Conservation (phyloP, 2,329 filamentous ascomycete species). For the Didymosphaeria variabile region DNA sequence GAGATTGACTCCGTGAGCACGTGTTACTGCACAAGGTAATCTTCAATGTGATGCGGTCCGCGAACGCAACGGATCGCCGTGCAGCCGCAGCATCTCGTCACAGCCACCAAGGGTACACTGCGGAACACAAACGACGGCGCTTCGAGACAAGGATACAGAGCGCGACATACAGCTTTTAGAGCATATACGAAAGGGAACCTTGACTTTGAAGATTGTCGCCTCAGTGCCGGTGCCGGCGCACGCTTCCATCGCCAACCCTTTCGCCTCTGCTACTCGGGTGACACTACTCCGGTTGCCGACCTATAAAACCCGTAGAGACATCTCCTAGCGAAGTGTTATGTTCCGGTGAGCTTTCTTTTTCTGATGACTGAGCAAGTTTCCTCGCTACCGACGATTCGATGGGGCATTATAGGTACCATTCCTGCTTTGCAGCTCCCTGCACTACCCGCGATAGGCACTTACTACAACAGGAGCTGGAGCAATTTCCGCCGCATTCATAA, state of each 20-base stretch:
- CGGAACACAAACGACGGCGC: too few species aligned
- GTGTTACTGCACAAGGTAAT: too few species aligned
- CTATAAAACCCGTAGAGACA: neutral
- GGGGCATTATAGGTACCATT: conserved; percentile 4
- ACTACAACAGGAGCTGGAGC: neutral
- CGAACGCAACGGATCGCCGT: too few species aligned
- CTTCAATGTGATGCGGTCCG: too few species aligned
- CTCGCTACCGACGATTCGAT: neutral
- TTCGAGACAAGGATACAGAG: too few species aligned
- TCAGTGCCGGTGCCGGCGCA: too few species aligned
- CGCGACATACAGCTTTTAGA: too few species aligned
- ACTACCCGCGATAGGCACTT: neutral
- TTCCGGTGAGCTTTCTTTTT: neutral
- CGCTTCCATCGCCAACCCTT: neutral
- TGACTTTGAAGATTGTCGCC: too few species aligned
- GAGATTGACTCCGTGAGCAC: too few species aligned
- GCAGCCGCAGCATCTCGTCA: too few species aligned
- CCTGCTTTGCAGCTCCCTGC: neutral
- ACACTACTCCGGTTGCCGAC: neutral
- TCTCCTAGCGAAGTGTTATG: neutral
- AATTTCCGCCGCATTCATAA: conserved; percentile 1
- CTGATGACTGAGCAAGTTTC: neutral
- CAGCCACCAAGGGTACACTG: too few species aligned
- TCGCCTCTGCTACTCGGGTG: neutral
- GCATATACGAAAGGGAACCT: too few species aligned